phyloP scores from a whole-genome alignment of 148 eudicot species.

The Fagopyrum tataricum region DNA sequence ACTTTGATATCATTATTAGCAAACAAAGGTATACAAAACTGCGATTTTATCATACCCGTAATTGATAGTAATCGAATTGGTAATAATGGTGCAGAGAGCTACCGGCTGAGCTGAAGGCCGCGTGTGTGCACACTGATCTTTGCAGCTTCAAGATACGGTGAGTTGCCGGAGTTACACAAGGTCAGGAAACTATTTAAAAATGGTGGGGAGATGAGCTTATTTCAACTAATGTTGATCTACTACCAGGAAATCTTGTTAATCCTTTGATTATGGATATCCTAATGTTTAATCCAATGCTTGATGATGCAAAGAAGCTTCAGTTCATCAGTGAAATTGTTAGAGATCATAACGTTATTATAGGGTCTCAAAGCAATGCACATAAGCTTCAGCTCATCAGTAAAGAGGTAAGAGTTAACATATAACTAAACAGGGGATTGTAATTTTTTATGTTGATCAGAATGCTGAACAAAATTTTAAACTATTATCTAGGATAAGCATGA shows the following conservation, averaged over 20 bases:
- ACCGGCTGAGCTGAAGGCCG: conserved; percentile 17
- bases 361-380: not conserved
- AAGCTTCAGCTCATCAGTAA: not conserved
- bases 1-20: conserved; percentile 12
- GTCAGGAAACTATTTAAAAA: conserved; percentile 16
- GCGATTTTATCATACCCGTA: not conserved
- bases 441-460: not conserved
- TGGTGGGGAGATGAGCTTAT: conserved; percentile 20
- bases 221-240: conserved; percentile 16
- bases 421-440: not conserved
- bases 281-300: not conserved
- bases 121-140: conserved; percentile 19
- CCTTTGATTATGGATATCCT: conserved; percentile 12
- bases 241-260: conserved; percentile 17
- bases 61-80: not conserved
- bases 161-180: conserved; percentile 18
- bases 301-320: conserved; percentile 14
- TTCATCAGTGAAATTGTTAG: conserved; percentile 13
- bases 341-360: not conserved
- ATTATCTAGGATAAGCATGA: not conserved
- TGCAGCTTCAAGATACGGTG: conserved; percentile 30
- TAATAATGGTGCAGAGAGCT: conserved; percentile 13
- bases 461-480: not conserved
- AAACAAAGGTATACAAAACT: conserved; percentile 2
- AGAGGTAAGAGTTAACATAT: not conserved